Evolutionary conservation across 495 filamentous ascomycete species (phyloP).

Genomic region (Aspergillus egyptiacus): DNA sequence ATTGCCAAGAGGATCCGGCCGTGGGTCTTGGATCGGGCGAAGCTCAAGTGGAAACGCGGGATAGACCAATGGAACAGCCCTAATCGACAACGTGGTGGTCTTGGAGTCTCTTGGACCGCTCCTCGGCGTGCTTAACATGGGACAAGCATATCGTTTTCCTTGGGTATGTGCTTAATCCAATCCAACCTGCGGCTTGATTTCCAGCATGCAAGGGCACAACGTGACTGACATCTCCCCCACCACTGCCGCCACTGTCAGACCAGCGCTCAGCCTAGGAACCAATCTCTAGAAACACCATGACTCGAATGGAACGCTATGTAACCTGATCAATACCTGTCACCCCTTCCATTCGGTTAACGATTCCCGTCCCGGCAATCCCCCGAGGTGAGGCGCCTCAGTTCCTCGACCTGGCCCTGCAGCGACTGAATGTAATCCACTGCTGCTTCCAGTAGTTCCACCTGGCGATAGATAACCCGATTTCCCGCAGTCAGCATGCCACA

Average conservation of each 20-base stretch:
- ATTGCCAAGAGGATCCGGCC: constrained; percentile 13
- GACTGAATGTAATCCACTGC: constrained; percentile 16
- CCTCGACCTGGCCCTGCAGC: constrained; percentile 11
- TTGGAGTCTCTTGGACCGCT: not conserved
- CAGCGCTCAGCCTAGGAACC: no score
- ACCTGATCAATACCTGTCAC: no score
- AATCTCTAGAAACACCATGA: no score
- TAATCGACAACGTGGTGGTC: constrained; percentile 9
- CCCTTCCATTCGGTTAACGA: not conserved
- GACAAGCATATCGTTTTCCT: not conserved
- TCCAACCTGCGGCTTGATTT: no score
- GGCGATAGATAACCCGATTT: no score
- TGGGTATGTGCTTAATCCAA: no score
- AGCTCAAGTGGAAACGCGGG: constrained; percentile 2
- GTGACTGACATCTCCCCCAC: no score
- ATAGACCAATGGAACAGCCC: constrained; percentile 6
- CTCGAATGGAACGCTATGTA: no score
- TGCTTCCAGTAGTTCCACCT: constrained; percentile 15
- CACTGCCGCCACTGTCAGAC: not conserved
- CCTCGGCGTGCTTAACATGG: no score
- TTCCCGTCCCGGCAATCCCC: not conserved
- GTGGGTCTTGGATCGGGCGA: not conserved
- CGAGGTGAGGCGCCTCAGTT: not conserved
- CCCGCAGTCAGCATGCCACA: not conserved
- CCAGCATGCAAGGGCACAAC: no score